Conservation (phyloP, 176 grass and related monocot genomes). For the Calamus simplicifolius region DNA sequence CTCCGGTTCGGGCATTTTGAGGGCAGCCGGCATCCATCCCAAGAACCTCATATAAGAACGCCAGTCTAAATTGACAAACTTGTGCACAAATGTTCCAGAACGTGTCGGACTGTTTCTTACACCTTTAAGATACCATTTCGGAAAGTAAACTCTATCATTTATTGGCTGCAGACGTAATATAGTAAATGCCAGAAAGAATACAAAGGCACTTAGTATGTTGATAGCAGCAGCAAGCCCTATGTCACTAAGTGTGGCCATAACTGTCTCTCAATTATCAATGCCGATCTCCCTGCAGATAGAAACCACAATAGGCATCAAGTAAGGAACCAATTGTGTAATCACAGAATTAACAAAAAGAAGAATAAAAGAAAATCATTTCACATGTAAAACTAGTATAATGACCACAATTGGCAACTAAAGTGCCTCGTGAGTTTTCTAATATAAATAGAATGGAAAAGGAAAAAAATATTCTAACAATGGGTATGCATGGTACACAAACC, state of each 20-base stretch:
- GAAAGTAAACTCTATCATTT: constrained; percentile 99
- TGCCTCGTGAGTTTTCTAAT: no score
- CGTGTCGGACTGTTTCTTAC: constrained; percentile 71
- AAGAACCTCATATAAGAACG: constrained; percentile 85
- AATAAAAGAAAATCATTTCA: no score
- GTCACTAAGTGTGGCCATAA: constrained; percentile 66
- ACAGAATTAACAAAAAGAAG: no score
- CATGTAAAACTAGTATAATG: no score
- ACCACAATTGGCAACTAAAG: no score
- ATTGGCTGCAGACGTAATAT: constrained; percentile 86
- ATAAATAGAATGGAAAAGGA: no score
- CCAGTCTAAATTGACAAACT: constrained; percentile 94
- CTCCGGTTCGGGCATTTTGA: constrained; percentile 96
- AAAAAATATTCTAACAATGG: no score
- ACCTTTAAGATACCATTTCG: constrained; percentile 99
- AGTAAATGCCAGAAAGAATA: constrained; percentile 82
- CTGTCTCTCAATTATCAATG: constrained; percentile 26
- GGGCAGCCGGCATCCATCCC: constrained; percentile 86
- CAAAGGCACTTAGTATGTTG: constrained; percentile 65
- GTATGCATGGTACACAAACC: no score
- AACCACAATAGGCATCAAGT: constrained; percentile 13
- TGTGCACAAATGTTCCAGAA: constrained; percentile 51
- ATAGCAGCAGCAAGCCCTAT: constrained; percentile 79
- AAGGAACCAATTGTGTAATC: constrained; percentile 1
- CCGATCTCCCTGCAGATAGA: no score